Conservation (phyloP, 2,329 filamentous ascomycete species). For the Clarireedia homoeocarpa region DNA sequence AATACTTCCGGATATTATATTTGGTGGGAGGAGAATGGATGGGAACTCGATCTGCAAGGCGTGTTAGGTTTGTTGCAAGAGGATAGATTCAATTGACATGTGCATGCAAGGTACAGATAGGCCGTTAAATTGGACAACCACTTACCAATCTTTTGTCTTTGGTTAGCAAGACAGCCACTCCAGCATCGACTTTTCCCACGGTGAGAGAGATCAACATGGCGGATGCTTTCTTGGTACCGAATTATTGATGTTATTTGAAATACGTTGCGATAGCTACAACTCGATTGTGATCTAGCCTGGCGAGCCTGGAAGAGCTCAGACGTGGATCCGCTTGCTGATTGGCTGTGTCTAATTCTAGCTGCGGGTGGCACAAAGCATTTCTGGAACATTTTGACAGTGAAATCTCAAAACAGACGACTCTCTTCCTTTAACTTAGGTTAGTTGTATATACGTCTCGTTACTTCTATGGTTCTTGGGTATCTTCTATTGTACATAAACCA, state of each 20-base stretch:
- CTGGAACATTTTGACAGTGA: neutral
- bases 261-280: conserved; percentile 20
- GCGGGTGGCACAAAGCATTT: neutral
- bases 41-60: conserved; percentile 87
- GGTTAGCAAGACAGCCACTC: conserved; percentile 92
- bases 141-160: conserved; percentile 92
- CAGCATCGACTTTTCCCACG: conserved; percentile 98
- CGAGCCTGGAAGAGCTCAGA: neutral
- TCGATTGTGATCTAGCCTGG: conserved; percentile 10
- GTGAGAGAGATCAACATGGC: conserved; percentile 95
- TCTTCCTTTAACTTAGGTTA: neutral
- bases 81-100: neutral
- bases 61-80: conserved; percentile 19
- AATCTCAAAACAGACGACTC: neutral
- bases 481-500: too few relatives aligned
- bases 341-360: neutral
- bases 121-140: neutral
- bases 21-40: conserved; percentile 88
- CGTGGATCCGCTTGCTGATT: conserved; percentile 1
- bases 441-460: too few relatives aligned
- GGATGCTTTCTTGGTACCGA: conserved; percentile 1
- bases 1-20: conserved; percentile 93
- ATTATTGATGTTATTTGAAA: conserved; percentile 6
- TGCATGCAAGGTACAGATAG: neutral
- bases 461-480: too few relatives aligned